phyloP scores from a whole-genome alignment of 495 filamentous ascomycete genomes.

The Cenococcum geophilum region DNA sequence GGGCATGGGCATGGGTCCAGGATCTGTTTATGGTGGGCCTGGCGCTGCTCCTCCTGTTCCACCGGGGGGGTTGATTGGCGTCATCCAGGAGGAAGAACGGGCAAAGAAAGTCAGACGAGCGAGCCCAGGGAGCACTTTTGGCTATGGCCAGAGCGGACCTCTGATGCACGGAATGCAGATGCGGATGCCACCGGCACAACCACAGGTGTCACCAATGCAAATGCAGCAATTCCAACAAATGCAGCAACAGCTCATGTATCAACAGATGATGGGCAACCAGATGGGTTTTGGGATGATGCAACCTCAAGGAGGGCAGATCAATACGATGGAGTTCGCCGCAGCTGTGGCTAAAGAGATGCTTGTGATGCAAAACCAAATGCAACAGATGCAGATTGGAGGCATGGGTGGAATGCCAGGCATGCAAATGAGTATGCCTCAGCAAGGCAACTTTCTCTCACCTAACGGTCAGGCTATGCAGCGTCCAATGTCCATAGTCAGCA shows the following conservation, averaged over 20 bases:
- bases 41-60: conserved; percentile 32
- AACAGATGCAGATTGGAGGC: background rate
- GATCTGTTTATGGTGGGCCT: conserved; percentile 48
- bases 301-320: background rate
- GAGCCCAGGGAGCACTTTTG: conserved; percentile 50
- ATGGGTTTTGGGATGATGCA: conserved; percentile 7
- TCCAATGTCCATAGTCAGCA: conserved; percentile 21
- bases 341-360: conserved; percentile 1
- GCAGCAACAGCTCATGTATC: conserved; percentile 6
- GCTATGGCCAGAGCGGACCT: background rate
- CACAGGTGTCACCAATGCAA: conserved; percentile 16
- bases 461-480: conserved; percentile 11
- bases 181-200: conserved; percentile 12
- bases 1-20: conserved; percentile 45
- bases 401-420: background rate
- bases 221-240: conserved; percentile 18
- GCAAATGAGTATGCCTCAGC: background rate
- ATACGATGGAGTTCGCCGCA: background rate
- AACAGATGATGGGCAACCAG: background rate
- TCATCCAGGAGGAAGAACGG: conserved; percentile 81
- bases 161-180: background rate
- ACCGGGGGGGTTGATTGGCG: conserved; percentile 76
- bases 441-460: background rate
- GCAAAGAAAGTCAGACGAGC: conserved; percentile 69
- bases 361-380: background rate